Evolutionary conservation across 768 basidiomycete genomes (phyloP).

Genomic region (Mycena vulgaris): DNA sequence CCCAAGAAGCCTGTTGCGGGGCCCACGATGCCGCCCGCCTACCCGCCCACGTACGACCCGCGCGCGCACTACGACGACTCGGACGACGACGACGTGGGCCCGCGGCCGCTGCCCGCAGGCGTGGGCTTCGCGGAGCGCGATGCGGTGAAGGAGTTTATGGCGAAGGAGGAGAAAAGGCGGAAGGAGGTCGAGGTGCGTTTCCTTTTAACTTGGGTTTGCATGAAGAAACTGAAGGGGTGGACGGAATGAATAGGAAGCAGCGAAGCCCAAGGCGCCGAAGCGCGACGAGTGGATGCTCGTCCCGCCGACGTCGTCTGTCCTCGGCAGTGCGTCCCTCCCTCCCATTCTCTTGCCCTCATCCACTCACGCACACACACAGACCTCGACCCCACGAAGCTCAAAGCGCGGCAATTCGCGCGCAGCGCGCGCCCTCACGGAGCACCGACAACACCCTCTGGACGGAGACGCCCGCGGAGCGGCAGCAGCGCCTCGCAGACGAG

Average conservation of each 20-base stretch:
- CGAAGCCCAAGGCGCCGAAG: conserved; percentile 82
- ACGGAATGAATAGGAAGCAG: conserved; percentile 70
- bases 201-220: neutral
- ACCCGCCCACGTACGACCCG: conserved; percentile 53
- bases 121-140: conserved; percentile 63
- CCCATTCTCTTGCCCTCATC: neutral
- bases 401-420: conserved; percentile 85
- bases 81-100: conserved; percentile 88
- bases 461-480: conserved; percentile 94
- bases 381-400: conserved; percentile 90
- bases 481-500: conserved; percentile 94
- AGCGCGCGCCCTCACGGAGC: conserved; percentile 59
- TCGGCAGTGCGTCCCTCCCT: conserved; percentile 72
- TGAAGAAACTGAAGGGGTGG: neutral
- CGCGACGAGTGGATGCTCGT: conserved; percentile 99
- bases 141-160: conserved; percentile 87
- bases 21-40: conserved; percentile 65
- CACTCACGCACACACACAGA: conserved; percentile 60
- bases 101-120: conserved; percentile 76
- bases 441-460: conserved; percentile 90
- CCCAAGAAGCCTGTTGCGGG: conserved; percentile 62
- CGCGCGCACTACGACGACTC: conserved; percentile 56
- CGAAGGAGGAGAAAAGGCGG: conserved; percentile 83
- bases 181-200: conserved; percentile 75
- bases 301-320: conserved; percentile 87